Evolutionary conservation across 176 grass and related monocot species (phyloP).

Genomic region (Lolium rigidum): DNA sequence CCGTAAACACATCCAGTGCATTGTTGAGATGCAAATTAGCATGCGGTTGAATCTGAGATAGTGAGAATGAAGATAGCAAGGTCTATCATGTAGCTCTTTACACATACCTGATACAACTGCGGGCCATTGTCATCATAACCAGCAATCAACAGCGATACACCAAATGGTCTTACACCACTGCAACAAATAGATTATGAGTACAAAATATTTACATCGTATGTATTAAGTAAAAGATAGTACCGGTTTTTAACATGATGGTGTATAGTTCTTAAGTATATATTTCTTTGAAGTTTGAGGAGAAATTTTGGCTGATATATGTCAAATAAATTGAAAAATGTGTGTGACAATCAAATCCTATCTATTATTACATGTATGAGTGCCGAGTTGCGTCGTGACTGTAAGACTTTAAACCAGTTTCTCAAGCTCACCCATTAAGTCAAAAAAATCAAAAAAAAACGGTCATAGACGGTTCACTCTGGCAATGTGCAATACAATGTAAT

Average conservation of each 20-base stretch:
- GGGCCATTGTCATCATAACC: conserved; percentile 98
- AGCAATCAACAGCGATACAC: conserved; percentile 89
- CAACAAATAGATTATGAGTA: conserved; percentile 38
- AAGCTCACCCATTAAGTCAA: conserved; percentile 11
- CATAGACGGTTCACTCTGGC: background rate
- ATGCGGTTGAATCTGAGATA: background rate
- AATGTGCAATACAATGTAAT: background rate
- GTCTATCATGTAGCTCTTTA: conserved; percentile 6
- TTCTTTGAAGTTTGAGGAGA: background rate
- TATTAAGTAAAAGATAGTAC: background rate
- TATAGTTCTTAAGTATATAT: background rate
- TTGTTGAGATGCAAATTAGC: background rate
- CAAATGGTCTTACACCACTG: conserved; percentile 98
- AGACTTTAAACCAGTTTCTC: background rate
- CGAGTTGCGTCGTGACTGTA: background rate
- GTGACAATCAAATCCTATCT: background rate
- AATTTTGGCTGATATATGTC: background rate
- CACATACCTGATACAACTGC: conserved; percentile 86
- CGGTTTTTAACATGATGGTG: background rate
- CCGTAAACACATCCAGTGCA: background rate
- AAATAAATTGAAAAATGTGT: background rate
- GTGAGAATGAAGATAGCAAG: background rate
- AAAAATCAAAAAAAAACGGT: background rate
- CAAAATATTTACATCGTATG: background rate
- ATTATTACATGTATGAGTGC: background rate